phyloP scores from a whole-genome alignment of 495 filamentous ascomycete species.

The Neurospora tetrasperma region DNA sequence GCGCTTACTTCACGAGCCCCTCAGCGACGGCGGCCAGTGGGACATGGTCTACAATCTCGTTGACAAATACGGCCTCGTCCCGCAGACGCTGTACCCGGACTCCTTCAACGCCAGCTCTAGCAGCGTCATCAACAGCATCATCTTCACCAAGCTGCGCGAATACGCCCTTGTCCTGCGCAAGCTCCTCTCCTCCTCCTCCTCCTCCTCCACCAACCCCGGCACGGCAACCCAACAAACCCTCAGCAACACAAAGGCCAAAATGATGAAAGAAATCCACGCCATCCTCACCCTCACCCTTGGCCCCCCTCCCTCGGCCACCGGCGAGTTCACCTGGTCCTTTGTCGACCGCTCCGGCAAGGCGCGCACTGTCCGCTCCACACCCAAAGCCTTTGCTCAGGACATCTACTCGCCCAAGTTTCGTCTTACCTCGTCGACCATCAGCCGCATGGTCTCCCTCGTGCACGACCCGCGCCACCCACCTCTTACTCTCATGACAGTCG shows the following conservation, averaged over 20 bases:
- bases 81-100: constrained; percentile 72
- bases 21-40: constrained; percentile 82
- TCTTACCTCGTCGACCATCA: constrained; percentile 40
- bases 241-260: constrained; percentile 49
- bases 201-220: constrained; percentile 14
- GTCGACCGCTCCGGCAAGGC: constrained; percentile 55
- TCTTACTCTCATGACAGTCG: constrained; percentile 58
- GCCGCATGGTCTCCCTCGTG: constrained; percentile 63
- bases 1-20: constrained; percentile 51
- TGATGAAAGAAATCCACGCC: constrained; percentile 66
- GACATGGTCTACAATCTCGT: constrained; percentile 87
- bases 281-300: constrained; percentile 73
- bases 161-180: constrained; percentile 56
- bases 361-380: constrained; percentile 48
- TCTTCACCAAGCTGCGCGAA: constrained; percentile 82
- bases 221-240: constrained; percentile 21
- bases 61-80: constrained; percentile 73
- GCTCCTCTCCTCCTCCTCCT: constrained; percentile 23
- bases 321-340: constrained; percentile 68
- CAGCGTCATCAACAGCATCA: constrained; percentile 55
- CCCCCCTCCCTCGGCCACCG: constrained; percentile 54
- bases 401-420: constrained; percentile 35
- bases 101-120: constrained; percentile 64
- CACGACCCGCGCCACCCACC: constrained; percentile 75
- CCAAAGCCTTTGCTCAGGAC: constrained; percentile 55